These are phyloP conservation scores for Trichoderma endophyticum DNA, from an alignment of 2,329 filamentous ascomycete species.

Conservation along the genomic window DNA sequence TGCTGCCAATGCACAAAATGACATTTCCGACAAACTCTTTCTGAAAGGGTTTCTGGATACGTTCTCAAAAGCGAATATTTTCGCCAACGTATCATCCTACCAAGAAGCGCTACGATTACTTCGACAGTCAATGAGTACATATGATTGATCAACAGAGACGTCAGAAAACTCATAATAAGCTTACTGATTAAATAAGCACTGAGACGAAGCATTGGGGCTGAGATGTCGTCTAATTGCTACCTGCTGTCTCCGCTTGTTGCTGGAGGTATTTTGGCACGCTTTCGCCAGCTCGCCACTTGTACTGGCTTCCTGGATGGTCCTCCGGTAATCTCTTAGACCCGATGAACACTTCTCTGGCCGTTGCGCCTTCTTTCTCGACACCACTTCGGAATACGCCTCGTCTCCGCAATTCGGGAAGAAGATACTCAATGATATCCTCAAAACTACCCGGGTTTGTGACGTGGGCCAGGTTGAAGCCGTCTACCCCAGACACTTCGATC, in stretches of 20 bases:
- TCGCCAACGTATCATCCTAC: not conserved
- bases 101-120: not conserved
- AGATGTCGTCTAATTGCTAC: not conserved
- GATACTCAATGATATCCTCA: slow-evolving; percentile 59
- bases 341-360: slow-evolving; percentile 22
- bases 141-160: not conserved
- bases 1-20: not conserved
- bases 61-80: not conserved
- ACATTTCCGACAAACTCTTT: not conserved
- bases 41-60: not conserved
- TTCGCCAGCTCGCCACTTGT: slow-evolving; percentile 20
- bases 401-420: slow-evolving; percentile 58
- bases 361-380: slow-evolving; percentile 20
- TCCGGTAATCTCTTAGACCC: slow-evolving; percentile 19
- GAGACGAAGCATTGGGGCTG: not conserved
- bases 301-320: slow-evolving; percentile 20
- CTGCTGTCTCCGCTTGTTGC: not conserved
- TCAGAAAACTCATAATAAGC: not conserved
- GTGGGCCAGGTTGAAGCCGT: slow-evolving; percentile 41
- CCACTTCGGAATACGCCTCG: slow-evolving; percentile 18
- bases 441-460: slow-evolving; percentile 53
- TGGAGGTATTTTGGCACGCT: not conserved
- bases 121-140: not conserved
- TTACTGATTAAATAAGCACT: not conserved
- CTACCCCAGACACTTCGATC: slow-evolving; percentile 34